Conservation (phyloP, 352 stramenopile genomes). For the Phytophthora uliginosa region DNA sequence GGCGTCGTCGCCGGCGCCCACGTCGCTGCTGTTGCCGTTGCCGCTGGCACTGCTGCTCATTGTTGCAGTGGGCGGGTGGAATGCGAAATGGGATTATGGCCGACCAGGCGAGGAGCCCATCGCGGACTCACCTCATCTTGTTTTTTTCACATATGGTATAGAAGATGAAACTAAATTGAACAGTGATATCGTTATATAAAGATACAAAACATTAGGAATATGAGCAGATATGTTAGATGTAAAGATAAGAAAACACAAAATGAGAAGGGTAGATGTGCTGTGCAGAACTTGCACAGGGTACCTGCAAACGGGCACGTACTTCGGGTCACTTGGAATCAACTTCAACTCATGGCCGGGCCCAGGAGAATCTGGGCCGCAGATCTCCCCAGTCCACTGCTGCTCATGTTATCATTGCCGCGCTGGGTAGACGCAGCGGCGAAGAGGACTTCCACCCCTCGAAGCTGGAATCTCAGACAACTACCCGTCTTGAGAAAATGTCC, state of each 20-base stretch:
- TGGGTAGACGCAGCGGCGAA: too few species aligned
- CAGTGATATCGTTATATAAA: slow-evolving; percentile 6
- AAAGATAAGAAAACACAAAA: neutral
- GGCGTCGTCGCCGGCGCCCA: neutral
- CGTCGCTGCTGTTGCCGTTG: slow-evolving; percentile 12
- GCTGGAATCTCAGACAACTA: too few species aligned
- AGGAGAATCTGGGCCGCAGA: too few species aligned
- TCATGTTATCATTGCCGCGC: too few species aligned
- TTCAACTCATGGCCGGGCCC: neutral
- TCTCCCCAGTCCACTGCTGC: too few species aligned
- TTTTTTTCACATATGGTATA: neutral
- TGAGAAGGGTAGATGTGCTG: neutral
- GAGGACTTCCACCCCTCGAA: too few species aligned
- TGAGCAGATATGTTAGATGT: too few species aligned
- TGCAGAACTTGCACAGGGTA: neutral
- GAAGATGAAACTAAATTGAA: neutral
- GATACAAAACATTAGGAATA: too few species aligned
- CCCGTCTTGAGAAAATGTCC: too few species aligned
- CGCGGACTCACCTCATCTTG: slow-evolving; percentile 8
- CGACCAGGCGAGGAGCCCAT: slow-evolving; percentile 10
- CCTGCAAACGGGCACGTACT: neutral
- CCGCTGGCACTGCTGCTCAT: slow-evolving; percentile 24
- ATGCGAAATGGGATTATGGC: slow-evolving; percentile 31
- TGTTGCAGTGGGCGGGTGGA: neutral
- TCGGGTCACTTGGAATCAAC: neutral